These are phyloP conservation scores for Mycena citricolor DNA, from an alignment of 1,284 basidiomycete genomes.

Conservation along the genomic window DNA sequence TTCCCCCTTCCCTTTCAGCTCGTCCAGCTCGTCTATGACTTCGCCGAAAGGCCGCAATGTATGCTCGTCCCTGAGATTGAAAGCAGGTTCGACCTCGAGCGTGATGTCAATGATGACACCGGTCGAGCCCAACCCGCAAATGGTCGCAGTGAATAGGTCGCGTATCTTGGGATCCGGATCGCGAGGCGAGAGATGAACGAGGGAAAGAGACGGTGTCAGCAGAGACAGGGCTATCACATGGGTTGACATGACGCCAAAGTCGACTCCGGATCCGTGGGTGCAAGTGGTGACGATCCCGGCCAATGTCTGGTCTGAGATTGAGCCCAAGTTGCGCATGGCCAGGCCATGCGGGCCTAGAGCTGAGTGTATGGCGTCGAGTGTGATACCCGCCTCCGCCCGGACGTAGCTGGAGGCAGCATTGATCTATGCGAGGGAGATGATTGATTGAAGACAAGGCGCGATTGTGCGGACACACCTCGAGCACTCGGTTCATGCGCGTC, in stretches of 20 bases:
- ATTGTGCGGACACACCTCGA: constrained; percentile 58
- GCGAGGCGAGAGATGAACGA: constrained; percentile 66
- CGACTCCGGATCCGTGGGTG: constrained; percentile 89
- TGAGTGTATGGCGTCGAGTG: constrained; percentile 69
- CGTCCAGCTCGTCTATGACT: constrained; percentile 55
- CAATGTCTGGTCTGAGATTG: constrained; percentile 95
- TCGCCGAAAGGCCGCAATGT: constrained; percentile 66
- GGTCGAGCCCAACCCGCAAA: constrained; percentile 93
- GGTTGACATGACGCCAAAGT: constrained; percentile 82
- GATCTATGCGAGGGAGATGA: constrained; percentile 49
- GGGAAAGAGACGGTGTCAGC: constrained; percentile 70
- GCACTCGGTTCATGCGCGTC: constrained; percentile 63
- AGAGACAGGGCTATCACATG: constrained; percentile 77
- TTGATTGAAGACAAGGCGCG: constrained; percentile 12
- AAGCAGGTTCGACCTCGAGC: constrained; percentile 80
- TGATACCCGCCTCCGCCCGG: constrained; percentile 77
- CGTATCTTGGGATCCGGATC: constrained; percentile 50
- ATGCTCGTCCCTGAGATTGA: constrained; percentile 79
- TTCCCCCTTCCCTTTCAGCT: constrained; percentile 67
- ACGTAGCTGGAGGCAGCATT: constrained; percentile 71
- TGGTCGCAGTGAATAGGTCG: constrained; percentile 88
- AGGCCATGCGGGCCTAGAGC: constrained; percentile 69
- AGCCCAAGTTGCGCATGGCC: constrained; percentile 91
- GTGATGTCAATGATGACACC: constrained; percentile 85
- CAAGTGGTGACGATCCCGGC: constrained; percentile 94